Evolutionary conservation across 192 early-diverging fungal genomes (phyloP).

Genomic region (Rhizophagus clarus): DNA sequence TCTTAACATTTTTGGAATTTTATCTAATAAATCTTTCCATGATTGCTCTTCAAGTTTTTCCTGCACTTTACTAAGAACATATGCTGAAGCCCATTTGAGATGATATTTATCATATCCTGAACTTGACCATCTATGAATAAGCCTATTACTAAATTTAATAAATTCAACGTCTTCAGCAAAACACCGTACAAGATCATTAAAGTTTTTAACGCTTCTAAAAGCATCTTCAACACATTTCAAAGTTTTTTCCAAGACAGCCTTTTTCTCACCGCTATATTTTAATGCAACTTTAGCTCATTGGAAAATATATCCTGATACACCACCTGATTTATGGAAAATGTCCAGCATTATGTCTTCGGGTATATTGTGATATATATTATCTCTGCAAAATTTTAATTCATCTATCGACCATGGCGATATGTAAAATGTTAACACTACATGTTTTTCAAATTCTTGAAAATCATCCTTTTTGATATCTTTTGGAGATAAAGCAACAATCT

Average conservation of each 20-base stretch:
- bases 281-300: not conserved
- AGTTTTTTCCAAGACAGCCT: not conserved
- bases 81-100: not conserved
- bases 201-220: not conserved
- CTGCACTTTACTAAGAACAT: not conserved
- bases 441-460: slow-evolving; percentile 16
- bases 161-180: not conserved
- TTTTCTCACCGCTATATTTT: not conserved
- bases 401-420: not conserved
- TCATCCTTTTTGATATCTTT: not conserved
- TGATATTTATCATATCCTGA: not conserved
- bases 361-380: not conserved
- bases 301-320: not conserved
- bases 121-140: not conserved
- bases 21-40: not conserved
- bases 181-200: not conserved
- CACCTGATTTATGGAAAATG: not conserved
- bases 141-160: not conserved
- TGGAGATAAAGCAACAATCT: not conserved
- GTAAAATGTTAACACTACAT: not conserved
- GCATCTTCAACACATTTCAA: not conserved
- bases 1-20: not conserved
- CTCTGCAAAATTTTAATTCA: not conserved
- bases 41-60: not conserved
- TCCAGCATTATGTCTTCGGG: not conserved